Evolutionary conservation across 106 monocot species (phyloP).

Genomic region (Dendrobium chrysotoxum): DNA sequence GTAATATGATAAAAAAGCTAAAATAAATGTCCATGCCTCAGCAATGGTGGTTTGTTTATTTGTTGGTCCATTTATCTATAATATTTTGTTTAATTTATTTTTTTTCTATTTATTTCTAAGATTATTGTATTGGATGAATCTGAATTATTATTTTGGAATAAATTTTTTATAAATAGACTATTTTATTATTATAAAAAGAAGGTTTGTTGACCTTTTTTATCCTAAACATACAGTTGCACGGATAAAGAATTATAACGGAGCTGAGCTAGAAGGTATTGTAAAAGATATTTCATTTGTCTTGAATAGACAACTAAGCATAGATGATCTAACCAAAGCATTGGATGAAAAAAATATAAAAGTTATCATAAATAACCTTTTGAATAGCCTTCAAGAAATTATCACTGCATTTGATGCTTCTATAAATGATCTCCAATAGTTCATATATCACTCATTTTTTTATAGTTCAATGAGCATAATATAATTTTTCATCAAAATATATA

Average conservation of each 20-base stretch:
- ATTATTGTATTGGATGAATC: background rate
- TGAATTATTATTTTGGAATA: background rate
- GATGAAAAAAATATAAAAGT: conserved; percentile 94
- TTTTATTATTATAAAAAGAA: background rate
- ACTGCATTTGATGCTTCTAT: conserved; percentile 95
- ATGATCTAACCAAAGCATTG: conserved; percentile 85
- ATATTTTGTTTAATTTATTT: background rate
- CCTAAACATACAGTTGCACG: conserved; percentile 59
- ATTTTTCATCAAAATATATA: too few relatives aligned
- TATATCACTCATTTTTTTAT: conserved; percentile 21
- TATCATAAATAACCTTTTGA: conserved; percentile 88
- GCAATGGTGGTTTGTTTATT: background rate
- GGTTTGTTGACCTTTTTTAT: background rate
- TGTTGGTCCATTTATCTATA: background rate
- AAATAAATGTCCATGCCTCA: background rate
- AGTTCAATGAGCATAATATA: background rate
- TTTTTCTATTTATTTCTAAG: background rate
- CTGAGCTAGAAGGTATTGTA: conserved; percentile 94
- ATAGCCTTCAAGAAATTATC: conserved; percentile 68
- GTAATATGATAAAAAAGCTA: background rate
- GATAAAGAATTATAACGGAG: conserved; percentile 94
- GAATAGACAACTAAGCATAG: conserved; percentile 87
- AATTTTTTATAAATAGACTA: background rate
- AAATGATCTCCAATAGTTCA: conserved; percentile 82
- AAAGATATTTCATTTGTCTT: conserved; percentile 94